phyloP scores from a whole-genome alignment of 2,329 filamentous ascomycete species.

The Penicillium decumbens region DNA sequence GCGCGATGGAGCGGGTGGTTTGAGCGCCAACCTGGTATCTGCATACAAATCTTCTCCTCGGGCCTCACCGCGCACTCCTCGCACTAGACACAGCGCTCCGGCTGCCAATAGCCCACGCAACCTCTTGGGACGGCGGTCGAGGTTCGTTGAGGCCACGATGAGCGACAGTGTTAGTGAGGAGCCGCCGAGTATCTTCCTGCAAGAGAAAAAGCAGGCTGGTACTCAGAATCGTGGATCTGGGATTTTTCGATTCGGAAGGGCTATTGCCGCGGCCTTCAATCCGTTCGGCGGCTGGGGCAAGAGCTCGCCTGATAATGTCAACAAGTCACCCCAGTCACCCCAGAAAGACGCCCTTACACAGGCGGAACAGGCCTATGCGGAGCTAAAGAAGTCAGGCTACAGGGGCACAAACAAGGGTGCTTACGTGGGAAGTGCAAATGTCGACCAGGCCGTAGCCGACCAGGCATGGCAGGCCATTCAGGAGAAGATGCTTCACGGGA shows the following conservation, averaged over 20 bases:
- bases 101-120: conserved; percentile 23
- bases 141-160: conserved; percentile 76
- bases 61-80: conserved; percentile 19
- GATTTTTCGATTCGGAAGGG: conserved; percentile 54
- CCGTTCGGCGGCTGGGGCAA: conserved; percentile 49
- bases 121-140: conserved; percentile 55
- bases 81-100: conserved; percentile 13
- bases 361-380: conserved; percentile 50
- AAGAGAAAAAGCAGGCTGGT: conserved; percentile 25
- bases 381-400: conserved; percentile 52
- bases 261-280: conserved; percentile 52
- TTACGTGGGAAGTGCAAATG: conserved; percentile 25
- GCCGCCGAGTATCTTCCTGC: conserved; percentile 66
- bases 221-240: conserved; percentile 39
- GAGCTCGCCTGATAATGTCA: conserved; percentile 35
- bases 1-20: conserved; percentile 8
- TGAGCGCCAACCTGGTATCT: not conserved
- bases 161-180: conserved; percentile 69
- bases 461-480: conserved; percentile 34
- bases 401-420: conserved; percentile 39
- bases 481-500: conserved; percentile 29
- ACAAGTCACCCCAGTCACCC: conserved; percentile 24
- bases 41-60: conserved; percentile 15
- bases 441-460: conserved; percentile 18
- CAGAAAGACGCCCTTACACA: conserved; percentile 45